phyloP scores from a whole-genome alignment of 2,329 filamentous ascomycete species.

The Penicillium sp. region DNA sequence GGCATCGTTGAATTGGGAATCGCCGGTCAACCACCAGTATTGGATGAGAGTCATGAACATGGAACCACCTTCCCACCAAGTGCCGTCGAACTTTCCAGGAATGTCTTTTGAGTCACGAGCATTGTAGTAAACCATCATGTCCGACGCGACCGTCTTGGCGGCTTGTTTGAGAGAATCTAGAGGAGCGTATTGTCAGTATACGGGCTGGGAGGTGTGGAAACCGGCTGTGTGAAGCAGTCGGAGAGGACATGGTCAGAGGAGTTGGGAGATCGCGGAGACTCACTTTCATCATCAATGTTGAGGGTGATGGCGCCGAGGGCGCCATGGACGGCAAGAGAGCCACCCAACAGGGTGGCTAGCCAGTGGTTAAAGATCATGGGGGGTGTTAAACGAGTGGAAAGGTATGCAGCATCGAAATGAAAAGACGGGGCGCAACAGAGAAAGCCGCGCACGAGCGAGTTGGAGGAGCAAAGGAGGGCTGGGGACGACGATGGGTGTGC shows the following conservation, averaged over 20 bases:
- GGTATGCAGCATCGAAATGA: conserved; percentile 14
- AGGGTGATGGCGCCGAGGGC: conserved; percentile 23
- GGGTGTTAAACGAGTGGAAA: conserved; percentile 14
- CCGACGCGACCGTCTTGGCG: conserved; percentile 39
- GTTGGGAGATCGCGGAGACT: not conserved
- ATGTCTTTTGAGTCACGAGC: conserved; percentile 41
- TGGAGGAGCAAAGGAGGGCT: not conserved
- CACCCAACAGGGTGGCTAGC: conserved; percentile 23
- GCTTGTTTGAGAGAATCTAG: conserved; percentile 38
- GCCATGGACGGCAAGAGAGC: conserved; percentile 22
- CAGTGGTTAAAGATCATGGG: conserved; percentile 24
- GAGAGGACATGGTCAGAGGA: not conserved
- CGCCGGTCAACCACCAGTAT: conserved; percentile 82
- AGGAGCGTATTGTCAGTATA: not conserved
- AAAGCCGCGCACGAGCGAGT: not conserved
- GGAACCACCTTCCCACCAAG: conserved; percentile 70
- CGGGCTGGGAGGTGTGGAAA: not conserved
- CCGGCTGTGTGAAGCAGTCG: not conserved
- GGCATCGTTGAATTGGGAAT: conserved; percentile 69
- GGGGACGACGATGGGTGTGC: not conserved
- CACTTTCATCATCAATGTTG: conserved; percentile 22
- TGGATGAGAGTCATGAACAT: conserved; percentile 72
- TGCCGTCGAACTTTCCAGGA: conserved; percentile 44
- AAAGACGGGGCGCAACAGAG: not conserved
- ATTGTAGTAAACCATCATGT: conserved; percentile 44